Evolutionary conservation across 768 basidiomycete species (phyloP), one percentile per base, ranked within the genome.

Genomic region (Fistulinella prunicolor): DNA sequence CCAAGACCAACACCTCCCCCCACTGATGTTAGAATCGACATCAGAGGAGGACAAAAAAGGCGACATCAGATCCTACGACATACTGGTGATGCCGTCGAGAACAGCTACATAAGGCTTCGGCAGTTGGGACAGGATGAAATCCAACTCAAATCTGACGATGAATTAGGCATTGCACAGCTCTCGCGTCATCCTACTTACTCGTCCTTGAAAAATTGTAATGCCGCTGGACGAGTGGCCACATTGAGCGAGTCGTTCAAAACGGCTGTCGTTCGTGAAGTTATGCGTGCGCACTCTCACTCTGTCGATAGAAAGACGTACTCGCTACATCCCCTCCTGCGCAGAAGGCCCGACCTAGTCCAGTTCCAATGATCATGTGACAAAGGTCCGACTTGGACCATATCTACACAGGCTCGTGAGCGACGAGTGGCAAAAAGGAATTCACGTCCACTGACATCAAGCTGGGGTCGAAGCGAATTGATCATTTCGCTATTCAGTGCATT

Each of bases 291-390:
- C 36, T 13, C 26, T 40, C 22, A 42, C 36, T 13, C 26, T 40
- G 22, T 39, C 26, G 20, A 37, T 41, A 35, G 52, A 46, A 52
- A 23, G 19, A 75, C 86, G 68, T 57, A 94, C 95, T 73, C 50
- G 81, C 84, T 48, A 99, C 89, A 68, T 99, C 96, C 37, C 96
- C 96, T 13, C 96, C 96, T 6, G 90, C 86, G 60, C 94, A 98
- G 64, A 97, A 98, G 12, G 86, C 89, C 49, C 82, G 75, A 4
- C 85, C 86, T 12, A 68, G 66, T 20, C 88, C 89, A 26, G 79
- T 77, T 28, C 85, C 87, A 30, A 91, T 77, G 50, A 96, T 80
- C 23, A 85, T 75, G 47, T 79, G 78, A 56, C 83, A 83, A 7
- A 90, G 75, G 42, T 85, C 78, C 23, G 89, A 83, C 29, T 76